Evolutionary conservation across 2,329 filamentous ascomycete species (phyloP), one percentile per base, ranked within the genome.

Genomic region (Botryotinia calthae): DNA sequence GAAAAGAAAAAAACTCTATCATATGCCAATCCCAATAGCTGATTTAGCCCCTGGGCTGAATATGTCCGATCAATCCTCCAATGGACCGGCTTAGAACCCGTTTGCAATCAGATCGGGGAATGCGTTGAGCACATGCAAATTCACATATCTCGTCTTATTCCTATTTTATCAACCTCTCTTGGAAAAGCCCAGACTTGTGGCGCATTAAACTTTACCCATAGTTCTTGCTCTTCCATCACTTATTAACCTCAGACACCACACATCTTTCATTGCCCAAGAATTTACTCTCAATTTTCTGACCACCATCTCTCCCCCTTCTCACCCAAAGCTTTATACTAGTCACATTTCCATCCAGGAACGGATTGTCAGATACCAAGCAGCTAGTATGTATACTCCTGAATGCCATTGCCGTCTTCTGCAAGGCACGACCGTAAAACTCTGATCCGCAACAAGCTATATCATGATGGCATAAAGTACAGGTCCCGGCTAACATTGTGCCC

Each of bases 341-440:
- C 63, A 65, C 25, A 48, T 65, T 22, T 56, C 48, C 14, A 31
- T 20, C 8, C n/a, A 44, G 37, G 34, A 42, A 68, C 46, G 12
- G 44, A 44, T 37, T 37, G 56, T 58, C 37, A 22, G 40, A 67
- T 40, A 58, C 22, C 37, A 46, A 66, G 46, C 34, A 65, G 58
- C 44, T 66, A 71, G 70, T 67, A 42, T 34, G 70, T 71, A 48
- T 40, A 54, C 40, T 58, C 40, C n/a, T 56, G 28, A 22, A 48
- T n/a, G 44, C 31, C 62, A 37, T 65, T 56, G 20, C 25, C 20
- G 40, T 40, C 54, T 59, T 44, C 72, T 75, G 74, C 73, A 74
- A 75, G 74, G 69, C 71, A 74, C 69, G 20, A 70, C 42, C 40
- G 68, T n/a, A 51, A 40, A 37, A 31, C 58, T 28, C 51, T 72